These are phyloP conservation scores for Kwoniella shivajii DNA, from an alignment of 1,284 basidiomycete genomes.

Conservation along the genomic window DNA sequence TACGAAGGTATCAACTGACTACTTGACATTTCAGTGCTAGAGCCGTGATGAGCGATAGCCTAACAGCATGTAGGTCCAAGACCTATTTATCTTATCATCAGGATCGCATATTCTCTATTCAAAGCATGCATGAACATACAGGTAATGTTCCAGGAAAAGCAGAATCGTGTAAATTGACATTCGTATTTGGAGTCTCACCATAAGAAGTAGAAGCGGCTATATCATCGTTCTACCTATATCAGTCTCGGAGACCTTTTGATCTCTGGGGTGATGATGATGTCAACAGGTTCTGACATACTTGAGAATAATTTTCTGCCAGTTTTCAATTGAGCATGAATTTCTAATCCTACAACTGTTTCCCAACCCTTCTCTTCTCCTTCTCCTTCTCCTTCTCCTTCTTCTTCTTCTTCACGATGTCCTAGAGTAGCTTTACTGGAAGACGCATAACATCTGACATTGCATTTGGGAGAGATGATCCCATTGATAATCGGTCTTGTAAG, in stretches of 20 bases:
- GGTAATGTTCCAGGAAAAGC: slow-evolving; percentile 92
- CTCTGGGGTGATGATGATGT: not conserved
- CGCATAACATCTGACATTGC: not conserved
- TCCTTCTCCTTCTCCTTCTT: slow-evolving; percentile 2
- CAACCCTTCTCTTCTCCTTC: slow-evolving; percentile 52
- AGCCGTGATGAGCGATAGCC: slow-evolving; percentile 78
- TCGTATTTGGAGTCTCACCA: slow-evolving; percentile 59
- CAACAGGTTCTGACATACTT: slow-evolving; percentile 56
- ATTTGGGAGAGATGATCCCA: too few species aligned
- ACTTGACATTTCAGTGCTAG: slow-evolving; percentile 76
- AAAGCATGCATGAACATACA: slow-evolving; percentile 57
- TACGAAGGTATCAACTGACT: slow-evolving; percentile 30
- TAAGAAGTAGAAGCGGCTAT: slow-evolving; percentile 36
- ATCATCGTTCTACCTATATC: too few species aligned
- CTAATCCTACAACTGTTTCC: slow-evolving; percentile 88
- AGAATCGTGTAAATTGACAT: slow-evolving; percentile 82
- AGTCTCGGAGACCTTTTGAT: too few species aligned
- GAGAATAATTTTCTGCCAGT: slow-evolving; percentile 89
- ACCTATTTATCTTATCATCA: slow-evolving; percentile 56
- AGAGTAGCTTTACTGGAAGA: not conserved
- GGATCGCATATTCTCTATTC: not conserved
- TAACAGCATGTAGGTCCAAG: slow-evolving; percentile 76
- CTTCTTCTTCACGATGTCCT: too few species aligned
- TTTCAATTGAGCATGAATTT: slow-evolving; percentile 93
- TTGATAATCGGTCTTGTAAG: not conserved